A percentile compares a stretch with the other conserved stretches of the same genome.
Evolutionary conservation across 1,284 basidiomycete genomes (phyloP).

Genomic region (Polyporus tsugae): DNA sequence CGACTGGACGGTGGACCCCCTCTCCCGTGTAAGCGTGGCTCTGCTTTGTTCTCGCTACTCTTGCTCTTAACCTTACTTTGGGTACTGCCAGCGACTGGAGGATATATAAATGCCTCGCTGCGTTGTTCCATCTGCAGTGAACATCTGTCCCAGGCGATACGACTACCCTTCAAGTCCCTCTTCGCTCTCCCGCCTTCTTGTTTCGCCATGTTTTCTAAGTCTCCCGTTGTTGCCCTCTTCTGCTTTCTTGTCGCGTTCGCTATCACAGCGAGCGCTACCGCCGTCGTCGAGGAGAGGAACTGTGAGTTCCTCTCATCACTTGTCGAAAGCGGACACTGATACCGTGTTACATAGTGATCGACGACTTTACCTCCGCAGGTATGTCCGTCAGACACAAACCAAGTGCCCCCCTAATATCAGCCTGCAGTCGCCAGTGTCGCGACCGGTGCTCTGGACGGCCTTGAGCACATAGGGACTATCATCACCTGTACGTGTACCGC

Average conservation of each 20-base stretch:
- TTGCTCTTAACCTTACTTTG: background rate
- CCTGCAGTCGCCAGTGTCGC: background rate
- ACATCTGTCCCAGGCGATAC: background rate
- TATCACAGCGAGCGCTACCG: background rate
- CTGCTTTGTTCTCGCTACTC: background rate
- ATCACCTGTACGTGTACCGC: background rate
- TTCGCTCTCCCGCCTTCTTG: background rate
- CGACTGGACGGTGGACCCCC: background rate
- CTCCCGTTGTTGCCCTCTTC: background rate
- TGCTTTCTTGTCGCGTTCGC: background rate
- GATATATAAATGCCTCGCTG: background rate
- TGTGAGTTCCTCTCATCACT: background rate
- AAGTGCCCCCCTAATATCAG: background rate
- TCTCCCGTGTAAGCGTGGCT: background rate
- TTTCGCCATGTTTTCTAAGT: background rate
- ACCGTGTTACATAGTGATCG: background rate
- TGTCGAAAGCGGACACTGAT: background rate
- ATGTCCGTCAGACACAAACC: background rate
- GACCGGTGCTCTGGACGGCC: background rate
- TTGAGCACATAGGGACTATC: background rate
- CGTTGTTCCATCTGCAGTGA: background rate
- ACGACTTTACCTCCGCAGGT: conserved; percentile 1
- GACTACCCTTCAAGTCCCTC: no score
- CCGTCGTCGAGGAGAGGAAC: background rate
- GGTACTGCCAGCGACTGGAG: background rate